phyloP scores from a whole-genome alignment of 2,329 filamentous ascomycete species.

The Monilinia laxa region DNA sequence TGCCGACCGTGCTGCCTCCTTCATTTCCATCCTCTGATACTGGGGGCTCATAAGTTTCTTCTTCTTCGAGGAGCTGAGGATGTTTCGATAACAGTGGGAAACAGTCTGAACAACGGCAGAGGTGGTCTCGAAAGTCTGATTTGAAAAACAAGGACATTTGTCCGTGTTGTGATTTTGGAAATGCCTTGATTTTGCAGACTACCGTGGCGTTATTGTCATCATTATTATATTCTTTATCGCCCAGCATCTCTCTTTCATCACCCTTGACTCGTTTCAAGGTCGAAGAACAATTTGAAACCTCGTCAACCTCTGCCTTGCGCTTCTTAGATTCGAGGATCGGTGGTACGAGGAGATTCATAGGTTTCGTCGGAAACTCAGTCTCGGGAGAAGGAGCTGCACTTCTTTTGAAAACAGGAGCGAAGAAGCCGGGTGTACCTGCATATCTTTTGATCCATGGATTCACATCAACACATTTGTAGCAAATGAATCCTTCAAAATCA shows the following conservation, averaged over 20 bases:
- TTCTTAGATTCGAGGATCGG: conserved; percentile 51
- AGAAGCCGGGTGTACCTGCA: conserved; percentile 75
- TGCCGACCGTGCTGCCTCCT: conserved; percentile 62
- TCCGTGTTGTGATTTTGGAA: conserved; percentile 56
- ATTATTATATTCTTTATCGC: not conserved
- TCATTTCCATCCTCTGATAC: conserved; percentile 65
- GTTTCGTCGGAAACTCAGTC: conserved; percentile 35
- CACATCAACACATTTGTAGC: conserved; percentile 87
- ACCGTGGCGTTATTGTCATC: conserved; percentile 18
- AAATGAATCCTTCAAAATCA: conserved; percentile 85
- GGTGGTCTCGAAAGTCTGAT: conserved; percentile 71
- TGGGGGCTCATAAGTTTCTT: conserved; percentile 91
- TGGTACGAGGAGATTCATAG: conserved; percentile 30
- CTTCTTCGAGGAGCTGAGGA: conserved; percentile 85
- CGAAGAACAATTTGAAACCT: conserved; percentile 35
- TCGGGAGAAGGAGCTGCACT: conserved; percentile 38
- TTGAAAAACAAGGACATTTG: conserved; percentile 81
- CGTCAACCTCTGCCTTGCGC: conserved; percentile 60
- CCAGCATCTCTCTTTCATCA: conserved; percentile 11
- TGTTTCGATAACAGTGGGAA: conserved; percentile 70
- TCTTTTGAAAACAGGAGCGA: conserved; percentile 64
- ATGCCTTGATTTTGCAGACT: conserved; percentile 59
- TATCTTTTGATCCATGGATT: conserved; percentile 92
- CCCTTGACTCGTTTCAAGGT: conserved; percentile 53
- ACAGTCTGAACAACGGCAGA: conserved; percentile 83